Evolutionary conservation across 1,139 yeast species (phyloP).

Genomic region (Sugiyamaella pinicola): DNA sequence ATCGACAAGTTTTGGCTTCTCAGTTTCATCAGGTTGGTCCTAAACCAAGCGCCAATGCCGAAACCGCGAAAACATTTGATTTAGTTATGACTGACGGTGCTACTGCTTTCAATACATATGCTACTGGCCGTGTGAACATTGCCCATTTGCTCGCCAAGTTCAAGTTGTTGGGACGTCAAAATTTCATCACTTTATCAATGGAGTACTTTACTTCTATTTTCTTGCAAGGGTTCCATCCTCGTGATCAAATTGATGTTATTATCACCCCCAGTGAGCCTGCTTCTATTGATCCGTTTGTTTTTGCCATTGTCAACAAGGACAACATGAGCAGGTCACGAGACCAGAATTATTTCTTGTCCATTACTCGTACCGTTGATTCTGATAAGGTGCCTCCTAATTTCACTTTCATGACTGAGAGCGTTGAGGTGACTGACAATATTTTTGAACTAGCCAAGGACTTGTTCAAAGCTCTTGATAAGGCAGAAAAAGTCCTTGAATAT

Average conservation of each 20-base stretch:
- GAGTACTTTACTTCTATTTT: slow-evolving; percentile 62
- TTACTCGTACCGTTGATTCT: slow-evolving; percentile 79
- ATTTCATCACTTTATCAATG: slow-evolving; percentile 62
- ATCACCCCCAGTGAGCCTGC: slow-evolving; percentile 59
- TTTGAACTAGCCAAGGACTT: slow-evolving; percentile 51
- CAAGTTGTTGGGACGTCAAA: slow-evolving; percentile 77
- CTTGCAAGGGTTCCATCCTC: slow-evolving; percentile 54
- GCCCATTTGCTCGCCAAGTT: slow-evolving; percentile 63
- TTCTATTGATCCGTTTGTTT: slow-evolving; percentile 61
- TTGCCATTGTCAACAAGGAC: slow-evolving; percentile 82
- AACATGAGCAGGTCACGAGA: slow-evolving; percentile 78
- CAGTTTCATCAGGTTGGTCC: slow-evolving; percentile 69
- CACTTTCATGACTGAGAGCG: slow-evolving; percentile 88
- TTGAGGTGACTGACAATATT: slow-evolving; percentile 73
- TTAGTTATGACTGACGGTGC: slow-evolving; percentile 67
- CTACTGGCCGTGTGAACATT: slow-evolving; percentile 84
- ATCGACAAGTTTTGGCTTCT: slow-evolving; percentile 53
- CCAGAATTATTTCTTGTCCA: slow-evolving; percentile 76
- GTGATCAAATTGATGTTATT: slow-evolving; percentile 50
- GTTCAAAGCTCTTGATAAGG: slow-evolving; percentile 49
- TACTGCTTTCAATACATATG: slow-evolving; percentile 74
- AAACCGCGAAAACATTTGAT: slow-evolving; percentile 24
- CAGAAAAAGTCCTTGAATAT: slow-evolving; percentile 60
- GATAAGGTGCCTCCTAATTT: slow-evolving; percentile 66
- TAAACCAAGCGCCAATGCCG: slow-evolving; percentile 37